Evolutionary conservation across 345 rosid species (phyloP).

Genomic region (Microthlaspi erraticum): DNA sequence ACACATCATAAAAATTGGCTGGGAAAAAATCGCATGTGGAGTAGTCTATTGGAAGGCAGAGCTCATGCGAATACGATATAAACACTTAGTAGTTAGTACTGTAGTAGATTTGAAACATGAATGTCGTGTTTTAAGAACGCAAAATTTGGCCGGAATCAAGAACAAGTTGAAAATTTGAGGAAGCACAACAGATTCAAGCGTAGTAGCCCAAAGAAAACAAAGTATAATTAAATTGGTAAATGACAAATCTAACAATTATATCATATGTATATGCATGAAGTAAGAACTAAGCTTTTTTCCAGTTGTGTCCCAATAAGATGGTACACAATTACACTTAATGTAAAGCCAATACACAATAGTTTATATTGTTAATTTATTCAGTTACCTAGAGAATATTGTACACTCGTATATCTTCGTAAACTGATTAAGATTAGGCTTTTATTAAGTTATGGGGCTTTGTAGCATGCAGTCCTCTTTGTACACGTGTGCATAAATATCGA

Average conservation of each 20-base stretch:
- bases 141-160: no score
- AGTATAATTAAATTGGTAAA: neutral
- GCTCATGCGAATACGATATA: no score
- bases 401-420: neutral
- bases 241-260: neutral
- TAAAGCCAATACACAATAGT: neutral
- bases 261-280: neutral
- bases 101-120: neutral
- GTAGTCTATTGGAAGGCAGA: neutral
- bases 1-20: neutral
- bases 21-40: neutral
- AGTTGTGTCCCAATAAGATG: no score
- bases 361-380: neutral
- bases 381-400: constrained; percentile 9
- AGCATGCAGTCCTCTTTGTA: constrained; percentile 7
- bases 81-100: no score
- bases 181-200: no score
- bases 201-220: neutral
- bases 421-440: constrained; percentile 10
- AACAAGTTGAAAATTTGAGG: no score
- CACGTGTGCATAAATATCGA: constrained; percentile 27
- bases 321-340: neutral
- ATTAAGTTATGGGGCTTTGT: constrained; percentile 4
- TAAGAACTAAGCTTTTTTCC: neutral
- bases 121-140: neutral